These are phyloP conservation scores for Solanum habrochaites DNA, from an alignment of 257 asterid species.

Conservation along the genomic window DNA sequence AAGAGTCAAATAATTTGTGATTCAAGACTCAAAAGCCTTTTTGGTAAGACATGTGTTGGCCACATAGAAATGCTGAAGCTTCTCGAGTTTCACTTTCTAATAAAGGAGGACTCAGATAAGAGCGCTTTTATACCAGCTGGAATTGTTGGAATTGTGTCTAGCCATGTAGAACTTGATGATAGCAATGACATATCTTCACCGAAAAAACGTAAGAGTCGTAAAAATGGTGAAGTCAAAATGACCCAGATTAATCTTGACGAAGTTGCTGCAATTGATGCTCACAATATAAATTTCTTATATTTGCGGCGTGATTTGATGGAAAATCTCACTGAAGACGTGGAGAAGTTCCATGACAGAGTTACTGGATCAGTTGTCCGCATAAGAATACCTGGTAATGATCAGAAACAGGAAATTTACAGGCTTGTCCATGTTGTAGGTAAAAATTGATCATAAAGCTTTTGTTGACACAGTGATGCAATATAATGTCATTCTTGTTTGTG, in stretches of 20 bases:
- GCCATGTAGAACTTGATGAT: conserved; percentile 23
- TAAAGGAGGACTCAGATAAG: conserved; percentile 36
- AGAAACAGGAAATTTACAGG: conserved; percentile 69
- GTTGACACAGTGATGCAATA: neutral
- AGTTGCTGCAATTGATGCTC: conserved; percentile 79
- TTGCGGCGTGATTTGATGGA: conserved; percentile 69
- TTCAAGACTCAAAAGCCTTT: conserved; percentile 53
- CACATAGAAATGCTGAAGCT: conserved; percentile 80
- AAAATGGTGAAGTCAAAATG: conserved; percentile 43
- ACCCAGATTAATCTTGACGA: conserved; percentile 43
- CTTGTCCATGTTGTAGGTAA: conserved; percentile 94
- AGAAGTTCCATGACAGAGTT: conserved; percentile 50
- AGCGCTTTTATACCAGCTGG: conserved; percentile 48
- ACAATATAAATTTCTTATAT: conserved; percentile 72
- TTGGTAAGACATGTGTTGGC: conserved; percentile 65
- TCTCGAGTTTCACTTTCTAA: conserved; percentile 60
- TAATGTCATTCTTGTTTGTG: neutral
- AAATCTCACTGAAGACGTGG: conserved; percentile 48
- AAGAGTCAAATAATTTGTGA: conserved; percentile 74
- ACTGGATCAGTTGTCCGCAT: conserved; percentile 78
- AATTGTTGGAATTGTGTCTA: conserved; percentile 29
- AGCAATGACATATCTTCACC: conserved; percentile 6
- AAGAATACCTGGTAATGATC: conserved; percentile 56
- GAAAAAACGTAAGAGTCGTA: conserved; percentile 46
- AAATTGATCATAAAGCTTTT: neutral